These are phyloP conservation scores for Backusella tuberculispora DNA, from an alignment of 192 early-diverging fungal species.

Conservation along the genomic window DNA sequence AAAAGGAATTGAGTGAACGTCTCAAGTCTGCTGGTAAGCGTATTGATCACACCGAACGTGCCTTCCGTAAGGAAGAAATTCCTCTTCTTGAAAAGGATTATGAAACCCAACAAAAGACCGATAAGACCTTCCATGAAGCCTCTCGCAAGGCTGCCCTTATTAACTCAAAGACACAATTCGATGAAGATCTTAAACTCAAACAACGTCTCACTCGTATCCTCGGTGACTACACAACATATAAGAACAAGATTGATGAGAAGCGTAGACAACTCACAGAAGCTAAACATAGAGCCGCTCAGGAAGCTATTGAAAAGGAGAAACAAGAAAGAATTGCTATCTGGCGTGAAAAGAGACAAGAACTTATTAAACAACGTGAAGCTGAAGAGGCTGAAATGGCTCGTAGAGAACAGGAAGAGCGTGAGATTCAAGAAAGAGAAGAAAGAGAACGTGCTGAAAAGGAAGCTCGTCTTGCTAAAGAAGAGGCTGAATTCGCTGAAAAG, in stretches of 20 bases:
- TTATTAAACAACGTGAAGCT: constrained; percentile 39
- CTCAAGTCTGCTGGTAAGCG: constrained; percentile 76
- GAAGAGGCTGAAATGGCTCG: constrained; percentile 47
- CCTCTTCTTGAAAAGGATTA: constrained; percentile 91
- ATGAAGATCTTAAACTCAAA: constrained; percentile 77
- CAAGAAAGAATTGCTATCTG: constrained; percentile 65
- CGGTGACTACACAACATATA: constrained; percentile 72
- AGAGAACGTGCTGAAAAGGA: constrained; percentile 51
- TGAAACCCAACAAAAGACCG: constrained; percentile 84
- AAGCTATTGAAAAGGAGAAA: constrained; percentile 75
- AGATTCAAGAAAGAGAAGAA: constrained; percentile 45
- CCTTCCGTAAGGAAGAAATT: constrained; percentile 89
- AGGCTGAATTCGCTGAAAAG: constrained; percentile 40
- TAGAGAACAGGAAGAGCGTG: constrained; percentile 47
- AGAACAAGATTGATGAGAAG: constrained; percentile 63
- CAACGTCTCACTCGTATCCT: constrained; percentile 79
- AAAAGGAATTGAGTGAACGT: constrained; percentile 77
- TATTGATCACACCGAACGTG: constrained; percentile 92
- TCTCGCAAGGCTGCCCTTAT: constrained; percentile 71
- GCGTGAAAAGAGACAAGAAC: constrained; percentile 57
- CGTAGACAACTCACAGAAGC: constrained; percentile 62
- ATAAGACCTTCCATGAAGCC: constrained; percentile 78
- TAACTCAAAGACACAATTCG: constrained; percentile 67
- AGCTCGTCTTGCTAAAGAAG: constrained; percentile 49
- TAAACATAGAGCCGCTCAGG: constrained; percentile 57